These are phyloP conservation scores for Pseudoscleropodium purum DNA, from an alignment of 225 moss, liverwort and hornwort species.

Conservation along the genomic window DNA sequence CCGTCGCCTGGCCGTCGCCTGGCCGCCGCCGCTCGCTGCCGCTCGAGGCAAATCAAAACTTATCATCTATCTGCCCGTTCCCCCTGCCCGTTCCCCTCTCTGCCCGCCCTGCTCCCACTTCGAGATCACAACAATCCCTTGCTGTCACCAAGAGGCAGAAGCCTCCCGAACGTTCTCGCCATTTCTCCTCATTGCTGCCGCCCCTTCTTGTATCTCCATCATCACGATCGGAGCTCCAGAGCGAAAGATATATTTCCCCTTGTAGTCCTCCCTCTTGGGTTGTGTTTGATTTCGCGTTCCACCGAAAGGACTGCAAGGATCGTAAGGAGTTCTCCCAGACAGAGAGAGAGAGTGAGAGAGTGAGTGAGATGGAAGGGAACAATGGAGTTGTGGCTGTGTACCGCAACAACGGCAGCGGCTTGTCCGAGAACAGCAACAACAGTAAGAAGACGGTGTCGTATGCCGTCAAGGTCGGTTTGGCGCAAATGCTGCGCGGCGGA, in stretches of 20 bases:
- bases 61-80: not conserved
- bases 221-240: not conserved
- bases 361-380: slow-evolving; percentile 36
- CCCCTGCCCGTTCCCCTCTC: not conserved
- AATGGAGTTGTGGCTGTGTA: slow-evolving; percentile 82
- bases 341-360: not conserved
- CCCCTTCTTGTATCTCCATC: not conserved
- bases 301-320: not conserved
- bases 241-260: not conserved
- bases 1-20: no score
- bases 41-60: not conserved
- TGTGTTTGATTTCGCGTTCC: not conserved
- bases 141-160: not conserved
- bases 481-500: slow-evolving; percentile 92
- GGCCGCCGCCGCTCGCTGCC: not conserved
- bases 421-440: slow-evolving; percentile 37
- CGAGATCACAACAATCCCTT: slow-evolving; percentile 2
- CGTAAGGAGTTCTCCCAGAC: not conserved
- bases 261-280: not conserved
- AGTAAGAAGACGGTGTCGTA: slow-evolving; percentile 81
- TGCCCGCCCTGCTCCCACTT: not conserved
- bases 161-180: not conserved
- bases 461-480: slow-evolving; percentile 89
- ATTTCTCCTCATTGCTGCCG: not conserved
- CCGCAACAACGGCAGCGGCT: slow-evolving; percentile 64